These are phyloP conservation scores for Silene vulgaris DNA, from an alignment of 179 eudicot genomes.

Conservation along the genomic window DNA sequence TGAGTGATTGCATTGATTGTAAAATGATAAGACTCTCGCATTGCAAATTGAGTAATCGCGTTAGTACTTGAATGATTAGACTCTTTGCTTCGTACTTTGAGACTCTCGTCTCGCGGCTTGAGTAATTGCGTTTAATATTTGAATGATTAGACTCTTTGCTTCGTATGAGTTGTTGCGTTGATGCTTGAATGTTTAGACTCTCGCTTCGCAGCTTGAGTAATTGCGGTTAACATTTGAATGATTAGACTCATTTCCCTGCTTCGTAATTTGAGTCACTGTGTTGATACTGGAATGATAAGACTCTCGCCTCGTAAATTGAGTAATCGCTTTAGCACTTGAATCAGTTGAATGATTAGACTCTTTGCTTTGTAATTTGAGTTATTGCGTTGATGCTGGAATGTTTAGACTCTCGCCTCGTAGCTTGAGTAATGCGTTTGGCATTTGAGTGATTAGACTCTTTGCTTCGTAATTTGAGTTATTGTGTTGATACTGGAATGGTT, in stretches of 20 bases:
- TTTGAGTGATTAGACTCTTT: not conserved
- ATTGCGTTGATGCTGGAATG: not conserved
- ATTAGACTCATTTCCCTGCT: not conserved
- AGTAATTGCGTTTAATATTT: not conserved
- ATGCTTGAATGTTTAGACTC: not conserved
- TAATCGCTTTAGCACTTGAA: not conserved
- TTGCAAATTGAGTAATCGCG: not conserved
- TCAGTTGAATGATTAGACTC: not conserved
- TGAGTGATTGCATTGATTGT: not conserved
- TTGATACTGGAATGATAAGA: slow-evolving; percentile 4
- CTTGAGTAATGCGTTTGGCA: not conserved
- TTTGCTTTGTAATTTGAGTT: not conserved
- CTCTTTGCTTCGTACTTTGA: not conserved
- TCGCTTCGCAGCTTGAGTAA: not conserved
- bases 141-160: not conserved
- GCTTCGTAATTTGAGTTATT: not conserved
- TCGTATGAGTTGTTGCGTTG: not conserved
- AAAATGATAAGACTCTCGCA: not conserved
- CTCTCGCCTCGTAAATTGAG: not conserved
- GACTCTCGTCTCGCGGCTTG: not conserved
- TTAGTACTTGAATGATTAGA: not conserved
- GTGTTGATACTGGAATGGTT: not conserved
- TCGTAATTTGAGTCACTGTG: not conserved
- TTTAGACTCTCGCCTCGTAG: not conserved
- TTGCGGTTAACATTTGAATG: not conserved